Base-by-base conservation (phyloP, 2,329 filamentous ascomycete genomes). In the Colletotrichum eleusines region DNA sequence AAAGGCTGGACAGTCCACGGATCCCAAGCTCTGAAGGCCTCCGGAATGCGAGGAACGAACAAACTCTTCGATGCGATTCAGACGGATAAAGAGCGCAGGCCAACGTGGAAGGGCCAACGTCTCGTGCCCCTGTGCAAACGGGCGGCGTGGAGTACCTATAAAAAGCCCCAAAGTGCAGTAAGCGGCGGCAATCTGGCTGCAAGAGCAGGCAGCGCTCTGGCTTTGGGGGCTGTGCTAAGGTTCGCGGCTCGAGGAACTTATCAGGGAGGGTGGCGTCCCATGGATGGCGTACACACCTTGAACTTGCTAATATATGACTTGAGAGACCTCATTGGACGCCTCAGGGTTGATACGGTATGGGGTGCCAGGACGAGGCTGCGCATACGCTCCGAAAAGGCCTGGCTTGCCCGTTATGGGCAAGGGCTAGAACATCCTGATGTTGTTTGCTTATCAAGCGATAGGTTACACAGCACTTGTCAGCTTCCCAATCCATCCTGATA, bases 261-360 rank as follows among this genome's bases (percentile, higher is more conserved):
- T 9, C 7, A 28, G 7, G 6, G 14, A 51, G 23, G 48, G 14
- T 28, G 26, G 26, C 7, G 4, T 6, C 51, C 20, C 11, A 12
- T 35, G 4, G 5, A 35, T n/a, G 26, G 5, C n/a, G n/a, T 6
- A 20, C 1, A 54, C 20, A 54, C 51, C 28, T 7, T 20, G 51
- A n/a, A n/a, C n/a, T n/a, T 14, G 12, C 26, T n/a, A 1, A 4
- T 1, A 12, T 35, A 2, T 5, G 1, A 12, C 16, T n/a, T 4
- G 28, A n/a, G 3, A n/a, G 28, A 9, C 18, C 50, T n/a, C 50
- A 33, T n/a, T 33, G 28, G 28, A 8, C 50, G 18, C 18, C 5
- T 20, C 50, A 2, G 6, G 4, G 1, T 20, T 5, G 14, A 26
- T 31, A 5, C 5, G 1, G 16, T 11, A 8, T 20, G 26, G 9